Evolutionary conservation across 2,329 filamentous ascomycete species (phyloP).

Genomic region (Fusarium neocosmosporiellum): DNA sequence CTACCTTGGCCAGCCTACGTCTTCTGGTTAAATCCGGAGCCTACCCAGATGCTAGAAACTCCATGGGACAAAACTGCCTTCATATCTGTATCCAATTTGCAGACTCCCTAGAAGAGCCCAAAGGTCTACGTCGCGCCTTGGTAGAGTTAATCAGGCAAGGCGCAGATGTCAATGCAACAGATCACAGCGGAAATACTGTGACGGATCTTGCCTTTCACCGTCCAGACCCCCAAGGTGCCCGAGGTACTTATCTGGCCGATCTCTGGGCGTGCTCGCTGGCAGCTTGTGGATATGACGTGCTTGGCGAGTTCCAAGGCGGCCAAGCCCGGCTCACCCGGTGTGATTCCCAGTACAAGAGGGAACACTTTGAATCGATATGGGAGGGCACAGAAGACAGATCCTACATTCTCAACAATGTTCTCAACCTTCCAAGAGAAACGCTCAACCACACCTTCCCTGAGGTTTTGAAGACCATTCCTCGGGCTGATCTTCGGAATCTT

Average conservation of each 20-base stretch:
- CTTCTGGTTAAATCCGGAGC: no score
- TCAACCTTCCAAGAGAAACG: no score
- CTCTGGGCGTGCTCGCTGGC: neutral
- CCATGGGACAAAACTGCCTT: no score
- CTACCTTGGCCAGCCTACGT: no score
- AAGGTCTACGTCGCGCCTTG: neutral
- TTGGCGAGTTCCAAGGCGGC: neutral
- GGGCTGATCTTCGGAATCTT: no score
- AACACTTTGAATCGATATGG: neutral
- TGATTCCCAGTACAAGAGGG: neutral
- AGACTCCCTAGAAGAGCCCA: no score
- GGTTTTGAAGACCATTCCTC: no score
- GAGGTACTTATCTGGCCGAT: neutral
- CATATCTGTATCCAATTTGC: no score
- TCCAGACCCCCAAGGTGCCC: fast-evolving
- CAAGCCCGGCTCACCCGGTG: neutral
- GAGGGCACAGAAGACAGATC: no score
- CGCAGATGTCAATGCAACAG: neutral
- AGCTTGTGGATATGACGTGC: neutral
- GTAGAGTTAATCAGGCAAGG: neutral
- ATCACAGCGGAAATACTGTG: neutral
- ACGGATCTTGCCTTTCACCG: neutral
- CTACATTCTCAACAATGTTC: no score
- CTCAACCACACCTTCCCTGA: no score
- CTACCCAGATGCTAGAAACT: no score